Evolutionary conservation across 2,329 filamentous ascomycete genomes (phyloP), one percentile per base, ranked within the genome.

Genomic region (Bisporella sp.): DNA sequence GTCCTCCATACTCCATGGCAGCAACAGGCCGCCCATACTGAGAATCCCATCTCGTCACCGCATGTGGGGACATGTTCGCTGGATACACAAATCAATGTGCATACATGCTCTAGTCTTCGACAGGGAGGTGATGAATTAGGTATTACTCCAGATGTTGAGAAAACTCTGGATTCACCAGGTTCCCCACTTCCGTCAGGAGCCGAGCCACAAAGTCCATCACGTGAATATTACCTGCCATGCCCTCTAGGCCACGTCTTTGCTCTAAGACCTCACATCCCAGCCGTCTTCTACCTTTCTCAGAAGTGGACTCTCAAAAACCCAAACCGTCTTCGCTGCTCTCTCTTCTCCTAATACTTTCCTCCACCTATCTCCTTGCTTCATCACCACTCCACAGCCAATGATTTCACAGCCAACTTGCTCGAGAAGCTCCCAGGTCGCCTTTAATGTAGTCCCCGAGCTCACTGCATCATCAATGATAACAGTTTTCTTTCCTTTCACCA

Each of bases 401-500:
- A 64, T 46, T 6, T 56, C 52, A 31, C 47, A 50, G 1, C 53
- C 54, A 0, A 59, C 46, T 1, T 43, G 54, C 46, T 59, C 60
- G 6, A 64, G 52, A n/a, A 64, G 50, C 46, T 63, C 56, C 60
- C 61, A 64, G 5, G 52, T 52, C 4, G 54, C 53, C n/a, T 55
- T 51, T 12, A 64, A 45, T 1, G 62, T 64, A 33, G 53, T 56
- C 4, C 61, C 62, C 12, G 59, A 59, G 45, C 55, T 58, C 4
- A 62, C 54, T 13, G 61, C 61, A 52, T 64, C 62, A 45, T 64
- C 61, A 21, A 63, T 55, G 12, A 64, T 58, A 2, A 60, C 45
- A 1, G 51, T 53, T 9, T 45, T 54, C 47, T 57, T 59, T 1
- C 55, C 54, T 21, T 50, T 48, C 2, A 62, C 30, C 1, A 64